phyloP scores from a whole-genome alignment of 805 yeast genomes.

The Starmerella cellae region DNA sequence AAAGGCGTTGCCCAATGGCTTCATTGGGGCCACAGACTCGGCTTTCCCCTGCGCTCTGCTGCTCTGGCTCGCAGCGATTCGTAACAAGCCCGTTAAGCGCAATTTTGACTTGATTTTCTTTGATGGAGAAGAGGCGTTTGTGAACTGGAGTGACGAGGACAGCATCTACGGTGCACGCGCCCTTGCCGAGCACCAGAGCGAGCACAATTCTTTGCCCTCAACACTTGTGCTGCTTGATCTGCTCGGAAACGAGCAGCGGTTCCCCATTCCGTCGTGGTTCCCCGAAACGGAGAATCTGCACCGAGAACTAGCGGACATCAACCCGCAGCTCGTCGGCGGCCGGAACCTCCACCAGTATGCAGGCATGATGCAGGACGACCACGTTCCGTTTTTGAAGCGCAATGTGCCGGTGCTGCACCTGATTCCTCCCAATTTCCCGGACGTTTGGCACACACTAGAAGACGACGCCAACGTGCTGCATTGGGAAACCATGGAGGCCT shows the following conservation, averaged over 20 bases:
- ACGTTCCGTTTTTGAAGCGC: slow-evolving; percentile 36
- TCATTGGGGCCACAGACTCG: slow-evolving; percentile 48
- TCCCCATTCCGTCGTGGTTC: slow-evolving; percentile 34
- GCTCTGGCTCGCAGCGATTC: slow-evolving; percentile 32
- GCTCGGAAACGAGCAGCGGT: slow-evolving; percentile 31
- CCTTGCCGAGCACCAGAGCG: slow-evolving; percentile 33
- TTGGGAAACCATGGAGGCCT: slow-evolving; percentile 31
- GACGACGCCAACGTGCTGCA: slow-evolving; percentile 37
- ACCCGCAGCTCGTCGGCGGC: slow-evolving; percentile 24
- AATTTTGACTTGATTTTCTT: slow-evolving; percentile 32
- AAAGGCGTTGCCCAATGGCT: slow-evolving; percentile 37
- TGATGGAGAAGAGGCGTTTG: slow-evolving; percentile 52
- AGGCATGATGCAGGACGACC: slow-evolving; percentile 36
- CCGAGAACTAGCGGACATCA: slow-evolving; percentile 29
- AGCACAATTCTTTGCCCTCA: slow-evolving; percentile 27
- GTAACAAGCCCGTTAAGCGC: slow-evolving; percentile 6
- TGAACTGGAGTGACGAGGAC: slow-evolving; percentile 38
- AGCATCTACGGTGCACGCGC: slow-evolving; percentile 46
- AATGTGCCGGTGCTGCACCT: slow-evolving; percentile 41
- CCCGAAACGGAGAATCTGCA: slow-evolving; percentile 31
- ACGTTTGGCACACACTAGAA: slow-evolving; percentile 38
- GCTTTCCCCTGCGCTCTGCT: slow-evolving; percentile 45
- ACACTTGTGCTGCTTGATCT: slow-evolving; percentile 39
- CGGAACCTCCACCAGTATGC: slow-evolving; percentile 14
- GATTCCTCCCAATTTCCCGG: slow-evolving; percentile 42